Evolutionary conservation across 345 rosid species (phyloP).

Genomic region (Excoecaria agallocha): DNA sequence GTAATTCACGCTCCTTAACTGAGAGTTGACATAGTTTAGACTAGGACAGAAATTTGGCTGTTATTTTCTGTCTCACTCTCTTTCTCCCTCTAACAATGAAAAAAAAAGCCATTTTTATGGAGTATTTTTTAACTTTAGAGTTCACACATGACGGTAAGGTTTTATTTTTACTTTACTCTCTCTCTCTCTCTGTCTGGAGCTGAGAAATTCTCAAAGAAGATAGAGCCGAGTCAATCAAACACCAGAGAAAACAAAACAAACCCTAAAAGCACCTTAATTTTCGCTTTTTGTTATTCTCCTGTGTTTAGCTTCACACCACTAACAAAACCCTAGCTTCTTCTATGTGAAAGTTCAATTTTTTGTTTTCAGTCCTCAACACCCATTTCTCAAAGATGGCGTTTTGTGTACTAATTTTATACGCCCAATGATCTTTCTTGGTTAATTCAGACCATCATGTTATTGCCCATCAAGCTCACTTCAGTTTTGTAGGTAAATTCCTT

Average conservation of each 20-base stretch:
- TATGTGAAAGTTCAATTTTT: slow-evolving; percentile 26
- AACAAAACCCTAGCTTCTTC: slow-evolving; percentile 33
- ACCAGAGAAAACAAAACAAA: slow-evolving; percentile 24
- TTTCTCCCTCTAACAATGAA: slow-evolving; percentile 13
- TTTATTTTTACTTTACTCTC: slow-evolving; percentile 48
- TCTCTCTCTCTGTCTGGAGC: slow-evolving; percentile 27
- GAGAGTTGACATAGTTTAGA: neutral
- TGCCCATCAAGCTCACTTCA: slow-evolving; percentile 46
- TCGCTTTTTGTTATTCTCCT: slow-evolving; percentile 13
- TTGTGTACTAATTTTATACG: slow-evolving; percentile 22
- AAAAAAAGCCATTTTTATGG: slow-evolving; percentile 18
- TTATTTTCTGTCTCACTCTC: neutral
- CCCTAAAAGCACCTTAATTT: slow-evolving; percentile 33
- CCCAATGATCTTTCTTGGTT: slow-evolving; percentile 29
- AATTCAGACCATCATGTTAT: slow-evolving; percentile 48
- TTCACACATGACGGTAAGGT: slow-evolving; percentile 53
- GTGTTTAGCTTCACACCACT: neutral
- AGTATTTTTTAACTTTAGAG: slow-evolving; percentile 38
- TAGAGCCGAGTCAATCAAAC: slow-evolving; percentile 38
- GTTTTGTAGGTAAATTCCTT: slow-evolving; percentile 42
- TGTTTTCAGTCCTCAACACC: slow-evolving; percentile 23
- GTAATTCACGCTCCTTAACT: neutral
- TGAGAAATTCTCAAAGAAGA: slow-evolving; percentile 43
- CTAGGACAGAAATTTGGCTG: slow-evolving; percentile 24
- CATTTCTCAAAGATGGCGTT: slow-evolving; percentile 28